Conservation (phyloP, 768 basidiomycete genomes). For the Sarcodon sp. region DNA sequence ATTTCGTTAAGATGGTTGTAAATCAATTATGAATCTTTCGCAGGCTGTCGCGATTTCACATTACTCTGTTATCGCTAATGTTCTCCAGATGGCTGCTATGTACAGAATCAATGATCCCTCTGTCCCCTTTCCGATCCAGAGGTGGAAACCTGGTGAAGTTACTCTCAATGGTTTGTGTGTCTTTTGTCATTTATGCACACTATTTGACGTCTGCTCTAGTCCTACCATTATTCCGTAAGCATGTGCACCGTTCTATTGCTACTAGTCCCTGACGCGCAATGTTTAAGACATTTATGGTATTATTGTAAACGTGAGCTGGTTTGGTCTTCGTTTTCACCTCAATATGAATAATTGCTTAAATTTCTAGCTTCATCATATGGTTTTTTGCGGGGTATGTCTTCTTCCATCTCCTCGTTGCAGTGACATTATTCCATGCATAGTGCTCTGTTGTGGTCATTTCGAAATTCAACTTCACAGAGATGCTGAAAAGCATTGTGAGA, state of each 20-base stretch:
- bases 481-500: conserved; percentile 21
- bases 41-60: conserved; percentile 30
- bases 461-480: conserved; percentile 18
- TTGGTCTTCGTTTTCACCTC: not conserved
- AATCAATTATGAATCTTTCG: conserved; percentile 23
- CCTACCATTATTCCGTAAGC: conserved; percentile 18
- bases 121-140: conserved; percentile 23
- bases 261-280: not conserved
- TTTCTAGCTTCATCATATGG: conserved; percentile 9
- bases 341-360: not conserved
- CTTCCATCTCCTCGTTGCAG: not conserved
- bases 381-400: conserved; percentile 15
- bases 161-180: conserved; percentile 32
- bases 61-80: conserved; percentile 20
- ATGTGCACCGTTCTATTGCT: not conserved
- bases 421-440: conserved; percentile 5
- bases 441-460: conserved; percentile 18
- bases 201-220: conserved; percentile 8
- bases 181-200: not conserved
- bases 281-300: conserved; percentile 31
- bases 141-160: conserved; percentile 42
- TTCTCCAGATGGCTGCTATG: conserved; percentile 14
- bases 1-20: conserved; percentile 42
- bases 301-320: conserved; percentile 11
- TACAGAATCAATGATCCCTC: conserved; percentile 18